Base-by-base conservation (phyloP, 2,329 filamentous ascomycete genomes). In the Colletotrichum destructivum region DNA sequence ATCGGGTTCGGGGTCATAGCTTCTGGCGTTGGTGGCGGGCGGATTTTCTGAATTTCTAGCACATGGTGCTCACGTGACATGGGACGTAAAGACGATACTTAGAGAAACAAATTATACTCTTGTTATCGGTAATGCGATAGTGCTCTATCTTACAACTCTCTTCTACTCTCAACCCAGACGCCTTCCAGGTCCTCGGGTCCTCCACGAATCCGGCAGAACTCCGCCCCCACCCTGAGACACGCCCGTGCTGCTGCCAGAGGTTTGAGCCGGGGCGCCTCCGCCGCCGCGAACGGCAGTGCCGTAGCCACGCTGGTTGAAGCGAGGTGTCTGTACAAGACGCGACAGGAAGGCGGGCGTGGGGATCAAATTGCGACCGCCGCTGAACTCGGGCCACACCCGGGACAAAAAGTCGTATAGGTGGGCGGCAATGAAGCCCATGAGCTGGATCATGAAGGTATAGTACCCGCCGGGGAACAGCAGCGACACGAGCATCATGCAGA, bases 321-420 rank as follows among this genome's bases (percentile, higher is more conserved):
- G 84, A 26, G 84, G 84, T 35, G 82, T 87, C 70, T 86, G 84
- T 70, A 96, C 92, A 75, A 93, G 88, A 66, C 88, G 87, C 71
- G 89, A 90, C 69, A 98, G 82, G 75, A 95, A 91, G 7, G 81
- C 80, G 2, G 96, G 96, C 0, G 95, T 96, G 16, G 87, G 85
- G 46, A 98, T 86, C 60, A 92, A 87, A 78, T 95, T 97, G 62
- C 85, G 87, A 0, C 96, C 96, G 67, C 94, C 93, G 42, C 95
- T 96, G 79, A 96, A 96, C 66, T 93, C 90, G 6, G 96, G 96
- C 87, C 95, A 98, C 52, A 98, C 88, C 60, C 94, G 89, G 2
- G 93, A 94, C 61, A 98, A 82, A 79, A 98, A 99, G 80, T 98
- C 94, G 82, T 94, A 97, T 23, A 96, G 78, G 80, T 99, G 96